Base-by-base conservation (phyloP, 2,329 filamentous ascomycete genomes). In the Aspergillus sp. region DNA sequence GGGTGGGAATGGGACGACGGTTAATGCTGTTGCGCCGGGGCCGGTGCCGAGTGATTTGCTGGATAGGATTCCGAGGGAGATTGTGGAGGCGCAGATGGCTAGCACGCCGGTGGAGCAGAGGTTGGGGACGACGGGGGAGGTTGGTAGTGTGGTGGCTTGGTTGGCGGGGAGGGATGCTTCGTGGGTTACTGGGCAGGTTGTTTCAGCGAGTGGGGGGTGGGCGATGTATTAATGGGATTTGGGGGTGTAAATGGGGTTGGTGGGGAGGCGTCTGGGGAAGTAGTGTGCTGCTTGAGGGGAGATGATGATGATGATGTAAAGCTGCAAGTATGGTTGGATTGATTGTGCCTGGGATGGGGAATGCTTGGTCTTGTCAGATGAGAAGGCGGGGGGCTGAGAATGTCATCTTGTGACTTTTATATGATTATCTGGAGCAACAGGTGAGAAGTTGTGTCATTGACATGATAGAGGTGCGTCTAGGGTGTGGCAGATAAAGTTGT, bases 21-120 rank as follows among this genome's bases (percentile, higher is more conserved):
- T 87, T 25, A 89, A 89, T 64, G 78, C 80, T 0, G 82, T 89
- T 2, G 82, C 82, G 19, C 85, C 86, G 0, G 87, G 87, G 0
- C 85, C 86, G 0, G 82, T 87, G 5, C 73, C 82, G 72, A 87
- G 80, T 30, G 84, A 86, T 7, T 81, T 89, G 80, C 69, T 87
- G 23, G 81, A 82, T 15, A 78, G 82, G 15, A 81, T 86, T 12
- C 80, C 56, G 4, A 23, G 17, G 45, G 36, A 51, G 0, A 74
- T 85, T 12, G 73, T 85, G 2, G 77, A 81, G 30, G 74, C 77
- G 66, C 81, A 86, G 71, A 80, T 78, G 72, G 74, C 77, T n/a
- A 19, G 17, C 17, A 62, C 60, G 15, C 60, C 60, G 5, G 47
- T 57, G 32, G 58, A 51, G 38, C 36, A 38, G 15, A 25, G 58